Base-by-base conservation (phyloP, 768 basidiomycete species). In the Suillus sp. region DNA sequence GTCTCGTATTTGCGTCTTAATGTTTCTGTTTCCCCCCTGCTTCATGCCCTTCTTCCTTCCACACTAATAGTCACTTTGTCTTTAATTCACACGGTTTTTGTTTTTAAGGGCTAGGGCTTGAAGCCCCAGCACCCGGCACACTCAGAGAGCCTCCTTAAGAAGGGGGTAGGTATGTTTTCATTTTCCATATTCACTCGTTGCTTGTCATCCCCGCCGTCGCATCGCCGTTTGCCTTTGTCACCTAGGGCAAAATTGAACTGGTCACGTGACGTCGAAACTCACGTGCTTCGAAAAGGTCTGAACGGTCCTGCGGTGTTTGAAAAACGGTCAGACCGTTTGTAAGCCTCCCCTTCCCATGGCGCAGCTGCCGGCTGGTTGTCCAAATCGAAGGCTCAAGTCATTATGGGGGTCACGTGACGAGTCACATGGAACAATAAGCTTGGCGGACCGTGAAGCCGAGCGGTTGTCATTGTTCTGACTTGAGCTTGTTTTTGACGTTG, bases 331-430 rank as follows among this genome's bases (percentile, higher is more conserved):
- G 47, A 48, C 47, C 47, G 13, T 48, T 48, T 48, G 47, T 48
- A 48, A 48, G 22, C 47, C 47, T 25, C 47, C 47, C 47, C 47
- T 48, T 48, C 47, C 47, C 47, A 48, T 48, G 47, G 47, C 6
- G 47, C 47, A 48, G 47, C 47, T 48, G 22, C 13, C 25, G n/a
- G n/a, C n/a, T n/a, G 32, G 32, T 34, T 8, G 4, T 34, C 32
- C 32, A 45, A 45, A 10, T 45, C 1, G 10, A n/a, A 22, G 43
- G 18, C 9, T 20, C 4, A 4, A n/a, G 7, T 34, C 32, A 20
- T 51, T 51, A 30, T 20, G 9, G 4, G 32, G 50, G 18, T 51
- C 50, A 51, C 50, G 50, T 51, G 50, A 32, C 20, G 18, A 30
- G 30, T 51, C 16, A 51, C 27, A 27, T 30, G 50, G 50, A 51